phyloP scores from a whole-genome alignment of 305 asterid species.

The Fraxinus greggii region DNA sequence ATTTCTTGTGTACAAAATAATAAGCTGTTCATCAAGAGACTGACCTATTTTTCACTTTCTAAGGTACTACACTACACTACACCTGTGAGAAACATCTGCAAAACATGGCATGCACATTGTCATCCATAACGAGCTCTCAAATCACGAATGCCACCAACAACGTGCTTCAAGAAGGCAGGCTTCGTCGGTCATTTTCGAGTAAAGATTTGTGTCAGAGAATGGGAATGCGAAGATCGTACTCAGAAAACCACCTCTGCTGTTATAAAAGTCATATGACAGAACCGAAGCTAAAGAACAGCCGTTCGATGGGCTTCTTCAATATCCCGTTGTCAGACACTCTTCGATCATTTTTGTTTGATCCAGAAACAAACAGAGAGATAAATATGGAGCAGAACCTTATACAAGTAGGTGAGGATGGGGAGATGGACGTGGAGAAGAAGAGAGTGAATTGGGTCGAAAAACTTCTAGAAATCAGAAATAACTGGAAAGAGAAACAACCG shows the following conservation, averaged over 20 bases:
- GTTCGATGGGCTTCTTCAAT: conserved; percentile 46
- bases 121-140: conserved; percentile 30
- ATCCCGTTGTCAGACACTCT: conserved; percentile 48
- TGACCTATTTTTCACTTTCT: neutral
- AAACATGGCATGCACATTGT: conserved; percentile 48
- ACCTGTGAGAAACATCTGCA: conserved; percentile 8
- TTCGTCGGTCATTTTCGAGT: conserved; percentile 40
- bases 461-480: conserved; percentile 52
- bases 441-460: conserved; percentile 68
- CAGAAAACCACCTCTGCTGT: conserved; percentile 49
- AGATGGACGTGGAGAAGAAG: conserved; percentile 31
- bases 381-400: conserved; percentile 13
- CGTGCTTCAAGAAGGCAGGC: conserved; percentile 24
- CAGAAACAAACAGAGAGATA: conserved; percentile 31
- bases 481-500: conserved; percentile 50
- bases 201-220: conserved; percentile 28
- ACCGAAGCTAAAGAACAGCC: conserved; percentile 45
- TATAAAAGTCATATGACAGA: conserved; percentile 18
- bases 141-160: conserved; percentile 24
- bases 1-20: neutral
- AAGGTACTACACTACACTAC: conserved; percentile 4
- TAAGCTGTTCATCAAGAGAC: no score
- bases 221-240: conserved; percentile 44
- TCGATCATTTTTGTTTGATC: conserved; percentile 41
- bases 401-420: conserved; percentile 19